These are phyloP conservation scores for Gonapodya sp. DNA, from an alignment of 192 early-diverging fungal genomes.

Conservation along the genomic window DNA sequence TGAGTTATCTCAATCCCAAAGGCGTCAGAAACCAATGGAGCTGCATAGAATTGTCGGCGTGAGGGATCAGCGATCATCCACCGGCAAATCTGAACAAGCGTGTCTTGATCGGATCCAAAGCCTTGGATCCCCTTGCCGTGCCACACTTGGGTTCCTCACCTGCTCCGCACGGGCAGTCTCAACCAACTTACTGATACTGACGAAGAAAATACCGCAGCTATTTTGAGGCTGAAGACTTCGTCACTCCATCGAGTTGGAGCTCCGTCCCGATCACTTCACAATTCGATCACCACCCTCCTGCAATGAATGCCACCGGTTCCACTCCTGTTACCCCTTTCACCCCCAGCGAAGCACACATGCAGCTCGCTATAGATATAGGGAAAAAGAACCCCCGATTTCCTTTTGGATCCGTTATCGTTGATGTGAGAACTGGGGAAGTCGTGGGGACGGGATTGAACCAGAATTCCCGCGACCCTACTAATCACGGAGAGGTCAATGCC, in stretches of 20 bases:
- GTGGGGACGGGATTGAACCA: neutral
- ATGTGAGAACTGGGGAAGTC: neutral
- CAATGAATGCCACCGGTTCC: neutral
- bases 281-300: neutral
- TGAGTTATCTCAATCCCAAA: neutral
- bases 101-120: too few relatives aligned
- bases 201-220: neutral
- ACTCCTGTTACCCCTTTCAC: neutral
- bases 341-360: neutral
- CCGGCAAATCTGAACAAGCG: neutral
- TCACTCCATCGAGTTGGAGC: too few relatives aligned
- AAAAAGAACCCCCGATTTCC: neutral
- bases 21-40: neutral
- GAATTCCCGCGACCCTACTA: neutral
- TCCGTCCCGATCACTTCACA: neutral
- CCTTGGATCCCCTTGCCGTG: too few relatives aligned
- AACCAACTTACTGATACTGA: neutral
- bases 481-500: neutral
- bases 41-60: neutral
- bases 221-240: neutral
- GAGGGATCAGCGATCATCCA: neutral
- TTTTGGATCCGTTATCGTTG: neutral
- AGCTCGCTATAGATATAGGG: neutral
- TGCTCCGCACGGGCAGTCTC: neutral
- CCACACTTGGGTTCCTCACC: neutral